Evolutionary conservation across 306 rosid genomes (phyloP), one percentile per base, ranked within the genome.

Genomic region (Lathyrus aphaca): DNA sequence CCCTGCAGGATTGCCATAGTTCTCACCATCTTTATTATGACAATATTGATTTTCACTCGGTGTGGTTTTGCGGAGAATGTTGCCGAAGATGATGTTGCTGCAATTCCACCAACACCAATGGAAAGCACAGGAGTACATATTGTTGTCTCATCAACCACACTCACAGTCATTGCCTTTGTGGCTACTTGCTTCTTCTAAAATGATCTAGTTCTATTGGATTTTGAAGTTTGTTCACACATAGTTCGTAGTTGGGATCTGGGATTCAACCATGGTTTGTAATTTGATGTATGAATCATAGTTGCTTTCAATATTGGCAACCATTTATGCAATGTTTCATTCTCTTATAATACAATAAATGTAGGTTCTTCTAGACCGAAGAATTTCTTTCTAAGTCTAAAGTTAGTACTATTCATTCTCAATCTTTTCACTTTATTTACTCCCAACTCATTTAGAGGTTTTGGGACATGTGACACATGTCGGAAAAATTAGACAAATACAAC

Each of bases 51-150:
- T 74, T 82, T 58, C 53, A 32, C 72, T 51, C 67, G 55, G 21
- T 30, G 69, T 68, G 53, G 72, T 44, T 76, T 74, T 35, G 87
- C 82, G 11, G 69, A 83, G 25, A 78, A 37, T 30, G 80, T 59
- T 11, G 77, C 39, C 35, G 82, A 79, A 79, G 82, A 81, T 61
- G 80, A 81, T 61, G 80, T 70, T 42, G 72, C 86, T 40, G 86
- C 81, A n/a, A 78, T 86, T 79, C 88, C 91, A 21, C 96, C 96
- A 2, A 54, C 92, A 9, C 92, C 86, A n/a, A 84, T 86, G 92
- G 86, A 86, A 69, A 83, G 90, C n/a, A 19, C 44, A 4, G 92
- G 71, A 51, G 59, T 78, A 18, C 57, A 65, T 10, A 18, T 77
- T 30, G 46, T 72, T 73, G 80, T 57, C 39, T 74, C 80, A 21